These are phyloP conservation scores for Microthyrium microscopicum DNA, from an alignment of 2,329 filamentous ascomycete species.

Conservation along the genomic window DNA sequence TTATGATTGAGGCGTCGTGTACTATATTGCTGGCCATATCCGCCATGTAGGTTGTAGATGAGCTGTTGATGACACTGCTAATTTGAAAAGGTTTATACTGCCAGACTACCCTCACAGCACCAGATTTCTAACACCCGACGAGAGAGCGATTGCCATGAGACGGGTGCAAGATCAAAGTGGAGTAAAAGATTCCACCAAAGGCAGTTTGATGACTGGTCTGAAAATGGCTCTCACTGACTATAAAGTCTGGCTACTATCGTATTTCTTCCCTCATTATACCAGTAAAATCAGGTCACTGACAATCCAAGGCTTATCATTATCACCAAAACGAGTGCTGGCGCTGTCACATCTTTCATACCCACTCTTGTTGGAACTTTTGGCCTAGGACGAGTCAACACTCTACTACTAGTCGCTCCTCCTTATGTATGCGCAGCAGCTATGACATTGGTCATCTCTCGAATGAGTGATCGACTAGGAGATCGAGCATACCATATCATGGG, in stretches of 20 bases:
- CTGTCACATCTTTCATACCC: slow-evolving; percentile 7
- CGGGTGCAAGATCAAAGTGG: slow-evolving; percentile 1
- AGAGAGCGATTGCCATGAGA: slow-evolving; percentile 6
- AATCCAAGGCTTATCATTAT: slow-evolving; percentile 7
- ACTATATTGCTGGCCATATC: slow-evolving; percentile 19
- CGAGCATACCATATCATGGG: slow-evolving; percentile 18
- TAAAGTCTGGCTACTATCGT: slow-evolving; percentile 7
- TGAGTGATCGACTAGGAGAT: slow-evolving; percentile 15
- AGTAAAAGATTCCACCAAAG: neutral
- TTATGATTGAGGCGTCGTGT: slow-evolving; percentile 22
- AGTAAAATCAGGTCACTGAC: no score
- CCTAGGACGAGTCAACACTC: slow-evolving; percentile 20
- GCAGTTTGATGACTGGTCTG: slow-evolving; percentile 4
- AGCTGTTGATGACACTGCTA: slow-evolving; percentile 10
- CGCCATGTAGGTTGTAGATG: no score
- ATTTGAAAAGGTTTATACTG: slow-evolving; percentile 8
- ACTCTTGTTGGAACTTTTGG: slow-evolving; percentile 11
- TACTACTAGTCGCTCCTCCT: slow-evolving; percentile 17
- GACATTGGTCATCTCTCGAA: slow-evolving; percentile 13
- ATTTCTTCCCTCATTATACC: no score
- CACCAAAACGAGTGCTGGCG: slow-evolving; percentile 6
- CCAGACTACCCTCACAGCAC: slow-evolving; percentile 7
- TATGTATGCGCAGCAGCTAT: slow-evolving; percentile 17
- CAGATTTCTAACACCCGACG: slow-evolving; percentile 4
- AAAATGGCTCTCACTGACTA: slow-evolving; percentile 7